Evolutionary conservation across 176 grass and related monocot genomes (phyloP).

Genomic region (Olyra latifolia): DNA sequence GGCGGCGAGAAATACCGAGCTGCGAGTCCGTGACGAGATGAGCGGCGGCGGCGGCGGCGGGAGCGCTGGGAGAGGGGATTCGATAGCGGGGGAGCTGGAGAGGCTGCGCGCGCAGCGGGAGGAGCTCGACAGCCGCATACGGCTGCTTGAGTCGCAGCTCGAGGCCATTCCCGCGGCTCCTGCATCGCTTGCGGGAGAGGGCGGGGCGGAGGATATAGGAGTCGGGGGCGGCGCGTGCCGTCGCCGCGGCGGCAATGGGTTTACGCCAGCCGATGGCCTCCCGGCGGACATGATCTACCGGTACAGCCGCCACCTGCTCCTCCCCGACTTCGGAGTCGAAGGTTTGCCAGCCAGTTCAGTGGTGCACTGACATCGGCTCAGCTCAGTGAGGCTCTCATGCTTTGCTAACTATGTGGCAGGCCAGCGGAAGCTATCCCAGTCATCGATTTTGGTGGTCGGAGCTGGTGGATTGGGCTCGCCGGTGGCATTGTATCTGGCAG

Average conservation of each 20-base stretch:
- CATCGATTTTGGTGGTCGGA: conserved; percentile 85
- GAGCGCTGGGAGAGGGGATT: conserved; percentile 10
- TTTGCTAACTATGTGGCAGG: conserved; percentile 29
- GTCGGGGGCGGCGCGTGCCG: conserved; percentile 21
- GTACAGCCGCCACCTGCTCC: conserved; percentile 89
- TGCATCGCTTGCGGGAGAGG: not conserved
- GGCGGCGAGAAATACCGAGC: not conserved
- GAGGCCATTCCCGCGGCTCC: not conserved
- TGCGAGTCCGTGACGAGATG: conserved; percentile 14
- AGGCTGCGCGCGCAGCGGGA: conserved; percentile 55
- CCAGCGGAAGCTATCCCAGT: conserved; percentile 64
- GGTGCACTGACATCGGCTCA: not conserved
- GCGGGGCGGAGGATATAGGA: not conserved
- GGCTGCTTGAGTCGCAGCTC: conserved; percentile 57
- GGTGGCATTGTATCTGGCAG: conserved; percentile 72
- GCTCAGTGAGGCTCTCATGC: not conserved
- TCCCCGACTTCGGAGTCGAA: conserved; percentile 85
- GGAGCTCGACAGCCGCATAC: conserved; percentile 60
- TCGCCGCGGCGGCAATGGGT: conserved; percentile 8
- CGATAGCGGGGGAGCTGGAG: conserved; percentile 42
- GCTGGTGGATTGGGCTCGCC: conserved; percentile 92
- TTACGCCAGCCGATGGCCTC: not conserved
- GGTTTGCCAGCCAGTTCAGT: conserved; percentile 30
- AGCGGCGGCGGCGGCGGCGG: conserved; percentile 23
- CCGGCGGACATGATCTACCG: conserved; percentile 70